Evolutionary conservation across 2,329 filamentous ascomycete genomes (phyloP), one percentile per base, ranked within the genome.

Genomic region (Apiospora kogelbergensis): DNA sequence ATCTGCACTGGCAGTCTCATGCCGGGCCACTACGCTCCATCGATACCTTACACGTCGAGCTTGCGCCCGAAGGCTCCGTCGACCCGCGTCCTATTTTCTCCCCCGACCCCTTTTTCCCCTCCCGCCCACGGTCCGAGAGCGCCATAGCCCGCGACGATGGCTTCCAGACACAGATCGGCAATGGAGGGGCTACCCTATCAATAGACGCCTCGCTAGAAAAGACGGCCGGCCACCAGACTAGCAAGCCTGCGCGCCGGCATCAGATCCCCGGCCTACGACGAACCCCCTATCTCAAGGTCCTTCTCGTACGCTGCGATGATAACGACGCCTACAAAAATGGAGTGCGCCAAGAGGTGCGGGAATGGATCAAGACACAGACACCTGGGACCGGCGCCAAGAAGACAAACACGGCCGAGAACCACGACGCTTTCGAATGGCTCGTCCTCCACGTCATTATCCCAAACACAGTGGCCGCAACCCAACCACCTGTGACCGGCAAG

Each of bases 1-100:
- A 98, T 76, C 89, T 99, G 63, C 94, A 98, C 78, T 99, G 96
- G 96, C 97, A 98, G 80, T 97, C 96, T 17, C 93, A 97, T 71
- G 91, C 92, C 37, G 92, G 96, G 0, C 96, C 96, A 2, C 84
- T 98, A 44, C 92, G 96, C 73, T 98, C 96, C 17, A 99, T 99
- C 79, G 92, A 94, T 76, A 95, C 94, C 15, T 88, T 99, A 48
- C 94, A 98, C 77, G 89, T 98, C 75, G 94, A 97, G 71, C 90
- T 98, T 70, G 85, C 95, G n/a, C 87, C 91, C 9, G 84, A 88
- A 80, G 84, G 82, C 76, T 80, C 66, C 17, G 74, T 84, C 76
- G 78, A 89, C 81, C 76, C 84, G 72, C 73, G 79, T 37, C 74
- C 78, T 45, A 72, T 80, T 63, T 73, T 78, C 57, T 78, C 81